Evolutionary conservation across 352 stramenopile genomes (phyloP), one percentile per base, ranked within the genome.

Genomic region (Pythium periplocum): DNA sequence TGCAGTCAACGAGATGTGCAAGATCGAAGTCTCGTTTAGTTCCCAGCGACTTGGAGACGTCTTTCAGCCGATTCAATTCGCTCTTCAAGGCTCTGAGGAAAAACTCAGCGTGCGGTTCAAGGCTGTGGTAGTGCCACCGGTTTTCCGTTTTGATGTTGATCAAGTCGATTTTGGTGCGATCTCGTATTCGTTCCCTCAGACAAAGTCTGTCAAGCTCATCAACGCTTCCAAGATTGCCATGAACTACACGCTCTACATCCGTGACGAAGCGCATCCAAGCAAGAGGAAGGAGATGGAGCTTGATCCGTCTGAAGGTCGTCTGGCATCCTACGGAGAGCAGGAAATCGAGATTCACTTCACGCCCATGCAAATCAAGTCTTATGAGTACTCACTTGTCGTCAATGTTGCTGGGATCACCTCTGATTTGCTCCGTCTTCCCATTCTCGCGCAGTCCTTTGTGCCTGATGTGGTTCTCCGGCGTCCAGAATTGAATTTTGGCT

Each of bases 151-250:
- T 39, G 82, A 98, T 52, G 59, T 78, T 4, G 84, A 97, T 32
- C 73, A 76, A 41, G 64, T 98, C 34, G 88, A 98, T 52, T 98
- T 98, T 62, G 94, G 93, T 32, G 63, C 78, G 6, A 81, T 98
- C 1, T 90, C 87, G 35, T 98, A 94, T 59, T 96, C 86, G 33
- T 98, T 98, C 43, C 61, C 72, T 2, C 83, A 97, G 50, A 75
- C 61, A 11, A 75, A 71, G 8, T 72, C 59, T 3, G 49, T 97
- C 35, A 88, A 80, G 43, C 78, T 98, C 7, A 71, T 90, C 45
- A 98, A 98, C 62, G 95, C 95, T 6, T 97, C 88, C 8, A 95
- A 96, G 31, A 97, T 98, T 41, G 69, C 86, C 7, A 95, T 98
- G 73, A 75, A 81, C 17, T 98, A 93, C 61, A 73, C 66, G 6